These are phyloP conservation scores for Ceratobasidium sp. DNA, from an alignment of 1,284 basidiomycete genomes.

Conservation along the genomic window DNA sequence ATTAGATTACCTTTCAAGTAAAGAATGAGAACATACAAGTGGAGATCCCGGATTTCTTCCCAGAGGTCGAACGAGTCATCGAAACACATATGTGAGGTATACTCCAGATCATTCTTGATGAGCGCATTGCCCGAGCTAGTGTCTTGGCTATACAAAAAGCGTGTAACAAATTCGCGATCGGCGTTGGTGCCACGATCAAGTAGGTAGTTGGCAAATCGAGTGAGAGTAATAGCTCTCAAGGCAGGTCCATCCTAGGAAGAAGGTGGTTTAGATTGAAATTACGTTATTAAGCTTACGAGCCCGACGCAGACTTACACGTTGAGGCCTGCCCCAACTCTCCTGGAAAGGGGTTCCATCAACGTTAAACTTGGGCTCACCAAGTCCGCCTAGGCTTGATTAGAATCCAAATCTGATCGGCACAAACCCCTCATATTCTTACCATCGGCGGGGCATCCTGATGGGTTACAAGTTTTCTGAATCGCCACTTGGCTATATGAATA, in stretches of 20 bases:
- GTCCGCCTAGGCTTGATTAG: slow-evolving; percentile 50
- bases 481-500: slow-evolving; percentile 48
- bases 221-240: slow-evolving; percentile 52
- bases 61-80: slow-evolving; percentile 51
- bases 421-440: slow-evolving; percentile 3
- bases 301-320: slow-evolving; percentile 44
- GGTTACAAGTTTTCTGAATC: slow-evolving; percentile 52
- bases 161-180: slow-evolving; percentile 49
- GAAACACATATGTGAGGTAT: slow-evolving; percentile 51
- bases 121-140: slow-evolving; percentile 45
- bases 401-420: slow-evolving; percentile 21
- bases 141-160: slow-evolving; percentile 49
- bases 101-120: slow-evolving; percentile 58
- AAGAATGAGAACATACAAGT: slow-evolving; percentile 45
- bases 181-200: slow-evolving; percentile 48
- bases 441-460: slow-evolving; percentile 48
- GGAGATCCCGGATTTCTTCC: slow-evolving; percentile 50
- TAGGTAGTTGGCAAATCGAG: slow-evolving; percentile 52
- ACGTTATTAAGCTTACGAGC: neutral
- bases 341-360: slow-evolving; percentile 51
- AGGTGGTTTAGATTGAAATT: slow-evolving; percentile 31
- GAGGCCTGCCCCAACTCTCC: slow-evolving; percentile 54
- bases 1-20: neutral
- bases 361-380: slow-evolving; percentile 61
- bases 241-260: slow-evolving; percentile 54